Base-by-base conservation (phyloP, 495 filamentous ascomycete genomes). In the Penicillium longicatenatum region DNA sequence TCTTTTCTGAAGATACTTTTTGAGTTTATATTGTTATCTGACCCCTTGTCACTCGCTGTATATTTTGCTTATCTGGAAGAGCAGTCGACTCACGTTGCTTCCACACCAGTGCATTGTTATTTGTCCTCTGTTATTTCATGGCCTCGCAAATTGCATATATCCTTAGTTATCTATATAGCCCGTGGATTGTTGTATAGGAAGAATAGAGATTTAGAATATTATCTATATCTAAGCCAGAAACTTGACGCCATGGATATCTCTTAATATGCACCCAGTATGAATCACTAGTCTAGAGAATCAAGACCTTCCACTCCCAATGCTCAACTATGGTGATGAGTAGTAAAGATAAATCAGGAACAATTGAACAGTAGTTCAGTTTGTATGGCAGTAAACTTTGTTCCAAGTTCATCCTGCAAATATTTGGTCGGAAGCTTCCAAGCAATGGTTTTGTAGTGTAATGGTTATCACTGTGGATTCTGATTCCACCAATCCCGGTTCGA, bases 401-500 rank as follows among this genome's bases (percentile, higher is more conserved):
- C 3, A 26, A 12, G 31, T 12, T 35, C 8, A 35, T 35, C 3
- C 3, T 12, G 7, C 0, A 0, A 35, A 0, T 35, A 14, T 35
- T 6, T 14, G 31, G 31, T 9, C 8, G 7, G 9, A 11, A 19
- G 1, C 1, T 9, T 31, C n/a, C 46, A 49, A 14, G 24, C 9
- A 30, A 7, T 10, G 55, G 59, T 58, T 58, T 24, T 59, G 50
- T 59, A 49, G 50, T 54, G 50, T 59, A 59, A 59, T 59, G 57
- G 62, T 68, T 44, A 73, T 61, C 64, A 72, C 70, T 54, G 45
- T 44, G 56, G 70, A 72, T 73, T 73, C 70, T 72, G 69, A 73
- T 73, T 72, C 70, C 57, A 44, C 54, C 56, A 57, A 70, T 71
- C 71, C 68, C 66, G 70, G 68, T 71, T 73, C 68, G 70, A 70